Base-by-base conservation (phyloP, 306 rosid species). In the Trifolium pratense region DNA sequence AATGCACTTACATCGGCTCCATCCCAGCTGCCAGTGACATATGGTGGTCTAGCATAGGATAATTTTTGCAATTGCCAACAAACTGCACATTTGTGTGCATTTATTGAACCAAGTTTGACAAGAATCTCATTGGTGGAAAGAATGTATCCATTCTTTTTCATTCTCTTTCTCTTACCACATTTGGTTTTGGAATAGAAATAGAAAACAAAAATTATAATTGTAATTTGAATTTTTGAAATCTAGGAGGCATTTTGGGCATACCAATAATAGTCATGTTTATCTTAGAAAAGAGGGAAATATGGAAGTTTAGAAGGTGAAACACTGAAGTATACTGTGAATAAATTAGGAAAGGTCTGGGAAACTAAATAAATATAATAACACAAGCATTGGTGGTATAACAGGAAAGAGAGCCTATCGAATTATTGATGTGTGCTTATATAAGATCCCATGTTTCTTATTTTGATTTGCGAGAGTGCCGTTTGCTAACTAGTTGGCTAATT, bases 371-470 rank as follows among this genome's bases (percentile, higher is more conserved):
- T 36, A 12, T 55, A 6, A 34, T 18, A 25, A 18, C 23, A 8
- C 49, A 37, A 18, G 52, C 48, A 13, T 75, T 57, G 10, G 12
- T 17, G 68, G 42, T 26, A 39, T 42, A n/a, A 15, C 45, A 32
- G n/a, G 65, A 45, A 76, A 42, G 15, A 51, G 34, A 46, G 64
- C 42, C 14, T 76, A 23, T n/a, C 70, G 39, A 45, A 20, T 74
- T 4, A 16, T 53, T 7, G 0, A 37, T 66, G 9, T 40, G 63
- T 61, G 79, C 70, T 60, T 57, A 9, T 9, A 26, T 67, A 36
- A 25, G 79, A 75, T 70, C 37, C 60, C n/a, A 5, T 59, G 62
- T 78, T 68, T 73, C 52, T 51, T 75, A 40, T 75, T 68, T 71
- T 55, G 52, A 29, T 72, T 43, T 11, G 12, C 71, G 21, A 46